phyloP scores from a whole-genome alignment of 257 asterid species.

The Agastache rugosa region DNA sequence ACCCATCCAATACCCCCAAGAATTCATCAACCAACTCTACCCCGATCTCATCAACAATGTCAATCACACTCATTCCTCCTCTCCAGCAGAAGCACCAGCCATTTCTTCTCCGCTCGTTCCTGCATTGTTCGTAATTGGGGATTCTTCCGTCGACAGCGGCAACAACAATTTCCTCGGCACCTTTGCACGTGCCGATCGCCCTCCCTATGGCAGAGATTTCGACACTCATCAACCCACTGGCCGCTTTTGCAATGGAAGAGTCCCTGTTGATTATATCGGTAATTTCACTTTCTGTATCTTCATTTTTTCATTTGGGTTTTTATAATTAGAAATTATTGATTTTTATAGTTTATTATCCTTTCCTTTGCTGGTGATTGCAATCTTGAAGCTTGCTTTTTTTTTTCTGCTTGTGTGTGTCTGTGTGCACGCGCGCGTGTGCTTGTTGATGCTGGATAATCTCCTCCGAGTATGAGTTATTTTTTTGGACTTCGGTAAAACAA shows the following conservation, averaged over 20 bases:
- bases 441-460: constrained; percentile 3
- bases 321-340: not conserved
- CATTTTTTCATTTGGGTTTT: not conserved
- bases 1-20: constrained; percentile 49
- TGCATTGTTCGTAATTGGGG: constrained; percentile 88
- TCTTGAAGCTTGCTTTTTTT: not conserved
- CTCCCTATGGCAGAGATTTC: constrained; percentile 89
- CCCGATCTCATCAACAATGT: constrained; percentile 36
- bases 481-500: not conserved
- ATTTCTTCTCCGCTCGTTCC: constrained; percentile 51
- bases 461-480: not conserved
- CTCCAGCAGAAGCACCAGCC: constrained; percentile 37
- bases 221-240: constrained; percentile 92
- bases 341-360: not conserved
- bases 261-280: constrained; percentile 92
- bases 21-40: constrained; percentile 31
- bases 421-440: too few species aligned
- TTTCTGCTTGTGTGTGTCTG: not conserved
- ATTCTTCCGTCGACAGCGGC: constrained; percentile 93
- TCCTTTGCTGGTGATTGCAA: not conserved
- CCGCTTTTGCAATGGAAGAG: constrained; percentile 90
- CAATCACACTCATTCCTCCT: constrained; percentile 9
- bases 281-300: not conserved
- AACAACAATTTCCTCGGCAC: constrained; percentile 89
- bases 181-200: constrained; percentile 91